A percentile compares a stretch with the other conserved stretches of the same genome.
phyloP scores from a whole-genome alignment of 2,329 filamentous ascomycete genomes.

The Cercospora sesami region DNA sequence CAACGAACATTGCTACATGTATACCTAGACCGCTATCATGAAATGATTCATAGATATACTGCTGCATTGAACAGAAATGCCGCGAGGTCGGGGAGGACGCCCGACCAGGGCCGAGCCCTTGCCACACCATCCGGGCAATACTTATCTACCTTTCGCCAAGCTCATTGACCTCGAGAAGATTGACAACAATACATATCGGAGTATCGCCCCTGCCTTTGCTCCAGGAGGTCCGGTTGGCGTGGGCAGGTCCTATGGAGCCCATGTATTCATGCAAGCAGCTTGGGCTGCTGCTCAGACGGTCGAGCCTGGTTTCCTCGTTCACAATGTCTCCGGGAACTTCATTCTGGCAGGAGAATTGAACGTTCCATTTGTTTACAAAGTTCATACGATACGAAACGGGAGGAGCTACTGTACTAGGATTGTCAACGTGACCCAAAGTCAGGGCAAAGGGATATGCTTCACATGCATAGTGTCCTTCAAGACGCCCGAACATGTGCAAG shows the following conservation, averaged over 20 bases:
- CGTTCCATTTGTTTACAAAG: conserved; percentile 53
- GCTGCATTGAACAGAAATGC: background rate
- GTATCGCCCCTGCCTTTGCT: conserved; percentile 45
- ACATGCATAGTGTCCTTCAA: conserved; percentile 57
- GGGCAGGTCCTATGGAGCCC: conserved; percentile 54
- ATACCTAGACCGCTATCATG: background rate
- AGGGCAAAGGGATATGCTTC: conserved; percentile 51
- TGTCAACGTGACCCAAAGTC: conserved; percentile 54
- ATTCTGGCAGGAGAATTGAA: conserved; percentile 50
- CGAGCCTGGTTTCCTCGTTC: conserved; percentile 51
- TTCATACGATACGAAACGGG: conserved; percentile 54
- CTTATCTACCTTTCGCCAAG: conserved; percentile 43
- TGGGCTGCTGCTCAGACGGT: conserved; percentile 59
- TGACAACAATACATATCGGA: conserved; percentile 44
- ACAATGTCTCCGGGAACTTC: conserved; percentile 57
- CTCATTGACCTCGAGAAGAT: conserved; percentile 46
- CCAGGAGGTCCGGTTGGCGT: conserved; percentile 42
- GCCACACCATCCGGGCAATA: conserved; percentile 32
- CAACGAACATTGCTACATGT: background rate
- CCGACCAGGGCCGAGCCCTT: conserved; percentile 17
- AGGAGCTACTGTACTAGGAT: conserved; percentile 54
- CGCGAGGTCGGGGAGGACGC: conserved; percentile 18
- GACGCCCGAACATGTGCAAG: conserved; percentile 41
- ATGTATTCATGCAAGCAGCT: conserved; percentile 59
- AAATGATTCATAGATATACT: background rate